These are phyloP conservation scores for Irpex lacteus DNA, from an alignment of 1,284 basidiomycete species.

Conservation along the genomic window DNA sequence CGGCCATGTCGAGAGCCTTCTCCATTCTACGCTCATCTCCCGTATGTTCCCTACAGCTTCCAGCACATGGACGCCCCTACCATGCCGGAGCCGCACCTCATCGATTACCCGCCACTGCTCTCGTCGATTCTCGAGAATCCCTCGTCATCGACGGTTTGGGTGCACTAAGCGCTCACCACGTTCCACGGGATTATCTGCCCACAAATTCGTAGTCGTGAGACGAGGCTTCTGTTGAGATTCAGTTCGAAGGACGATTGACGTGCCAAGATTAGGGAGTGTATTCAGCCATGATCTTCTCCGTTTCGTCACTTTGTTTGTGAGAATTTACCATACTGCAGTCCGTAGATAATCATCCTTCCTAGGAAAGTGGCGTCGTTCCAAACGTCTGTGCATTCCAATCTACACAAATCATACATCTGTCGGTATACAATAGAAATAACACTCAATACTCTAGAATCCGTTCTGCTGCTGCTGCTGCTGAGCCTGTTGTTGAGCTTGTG, in stretches of 20 bases:
- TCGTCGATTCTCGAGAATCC: neutral
- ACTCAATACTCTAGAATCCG: neutral
- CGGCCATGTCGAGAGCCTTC: constrained; percentile 6
- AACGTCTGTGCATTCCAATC: neutral
- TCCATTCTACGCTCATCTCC: neutral
- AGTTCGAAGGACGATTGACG: neutral
- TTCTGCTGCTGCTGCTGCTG: constrained; percentile 20
- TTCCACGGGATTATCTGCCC: neutral
- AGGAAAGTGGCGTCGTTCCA: too few relatives aligned
- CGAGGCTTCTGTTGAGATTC: neutral
- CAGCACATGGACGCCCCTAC: neutral
- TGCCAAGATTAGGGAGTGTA: neutral
- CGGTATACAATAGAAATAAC: neutral
- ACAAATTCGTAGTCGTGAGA: neutral
- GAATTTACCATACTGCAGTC: neutral
- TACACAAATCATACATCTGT: neutral
- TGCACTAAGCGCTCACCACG: neutral
- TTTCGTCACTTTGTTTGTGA: neutral
- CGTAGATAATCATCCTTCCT: neutral
- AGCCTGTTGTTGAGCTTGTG: constrained; percentile 16
- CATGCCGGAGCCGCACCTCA: neutral
- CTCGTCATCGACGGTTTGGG: neutral
- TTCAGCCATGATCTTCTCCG: neutral
- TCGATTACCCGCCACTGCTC: neutral
- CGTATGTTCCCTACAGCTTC: neutral